Conservation (phyloP, 2,329 filamentous ascomycete species). For the Epichloe scottii region DNA sequence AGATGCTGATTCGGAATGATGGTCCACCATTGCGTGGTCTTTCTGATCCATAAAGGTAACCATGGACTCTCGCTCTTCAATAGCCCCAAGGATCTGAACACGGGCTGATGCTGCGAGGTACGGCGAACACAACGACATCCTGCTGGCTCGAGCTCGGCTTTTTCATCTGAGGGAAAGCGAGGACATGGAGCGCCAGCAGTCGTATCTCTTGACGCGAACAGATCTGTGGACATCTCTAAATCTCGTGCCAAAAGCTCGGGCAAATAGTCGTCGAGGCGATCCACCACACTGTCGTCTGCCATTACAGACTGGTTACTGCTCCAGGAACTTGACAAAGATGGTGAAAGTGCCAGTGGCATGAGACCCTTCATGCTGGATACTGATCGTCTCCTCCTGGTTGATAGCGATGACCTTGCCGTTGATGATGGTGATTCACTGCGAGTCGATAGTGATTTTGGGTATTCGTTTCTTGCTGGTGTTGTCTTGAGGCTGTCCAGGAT, state of each 20-base stretch:
- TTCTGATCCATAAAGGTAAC: slow-evolving; percentile 21
- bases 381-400: slow-evolving; percentile 18
- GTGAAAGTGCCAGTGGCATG: slow-evolving; percentile 24
- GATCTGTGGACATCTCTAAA: slow-evolving; percentile 33
- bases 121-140: slow-evolving; percentile 11
- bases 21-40: slow-evolving; percentile 11
- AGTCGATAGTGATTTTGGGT: not conserved
- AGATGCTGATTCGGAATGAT: slow-evolving; percentile 22
- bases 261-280: slow-evolving; percentile 30
- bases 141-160: slow-evolving; percentile 8
- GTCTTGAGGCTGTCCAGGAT: slow-evolving; percentile 2
- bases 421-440: slow-evolving; percentile 6
- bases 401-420: slow-evolving; percentile 10
- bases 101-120: slow-evolving; percentile 19
- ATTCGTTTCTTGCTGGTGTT: not conserved
- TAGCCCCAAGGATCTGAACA: slow-evolving; percentile 20
- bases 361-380: slow-evolving; percentile 28
- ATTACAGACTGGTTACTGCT: slow-evolving; percentile 8
- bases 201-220: slow-evolving; percentile 39
- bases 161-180: slow-evolving; percentile 21
- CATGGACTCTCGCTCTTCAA: slow-evolving; percentile 24
- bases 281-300: slow-evolving; percentile 17
- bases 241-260: slow-evolving; percentile 44
- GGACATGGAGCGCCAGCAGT: slow-evolving; percentile 35
- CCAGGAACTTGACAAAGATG: slow-evolving; percentile 14